Evolutionary conservation across 2,329 filamentous ascomycete genomes (phyloP), one percentile per base, ranked within the genome.

Genomic region (Calonectria hongkongensis): DNA sequence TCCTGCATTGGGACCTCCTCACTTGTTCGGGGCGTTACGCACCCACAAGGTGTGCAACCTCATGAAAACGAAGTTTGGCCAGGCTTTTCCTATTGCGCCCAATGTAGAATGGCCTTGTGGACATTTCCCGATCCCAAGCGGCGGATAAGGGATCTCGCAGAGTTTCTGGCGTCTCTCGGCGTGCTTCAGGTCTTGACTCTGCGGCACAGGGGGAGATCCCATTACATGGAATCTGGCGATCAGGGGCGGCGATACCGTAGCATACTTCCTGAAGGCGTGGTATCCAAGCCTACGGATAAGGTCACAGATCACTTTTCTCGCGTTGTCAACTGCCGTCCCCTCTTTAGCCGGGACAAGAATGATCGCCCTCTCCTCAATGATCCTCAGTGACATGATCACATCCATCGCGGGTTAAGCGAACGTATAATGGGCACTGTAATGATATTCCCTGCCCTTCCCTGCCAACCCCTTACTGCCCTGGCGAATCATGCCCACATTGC

Each of bases 221-320:
- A 60, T 71, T 72, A 68, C 73, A 75, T 72, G 54, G 64, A 69
- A 25, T 30, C 27, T 27, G 48, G 50, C 62, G 63, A 74, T 75
- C 71, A 62, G 62, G 67, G 65, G 64, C 41, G 58, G 28, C 62
- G 30, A 60, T 58, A 63, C 71, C 51, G 30, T 69, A 63, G 51
- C 27, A 18, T 45, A 27, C 54, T 41, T 30, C 30, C 43, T 71
- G 25, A 36, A 43, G 65, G 58, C 47, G 48, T 65, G 18, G 70
- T 67, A 68, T 64, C 21, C 54, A 60, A 60, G 39, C 54, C 25
- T 51, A 60, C n/a, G 47, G 66, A 27, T 41, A 33, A 47, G 54
- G 54, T 36, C 54, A 60, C 54, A 15, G 54, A 60, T 60, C 54
- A 60, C 21, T 21, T 60, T 27, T 62, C 18, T 50, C 33, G 16